Evolutionary conservation across 257 asterid genomes (phyloP), one percentile per base, ranked within the genome.

Genomic region (Solanum lycopersicoides): DNA sequence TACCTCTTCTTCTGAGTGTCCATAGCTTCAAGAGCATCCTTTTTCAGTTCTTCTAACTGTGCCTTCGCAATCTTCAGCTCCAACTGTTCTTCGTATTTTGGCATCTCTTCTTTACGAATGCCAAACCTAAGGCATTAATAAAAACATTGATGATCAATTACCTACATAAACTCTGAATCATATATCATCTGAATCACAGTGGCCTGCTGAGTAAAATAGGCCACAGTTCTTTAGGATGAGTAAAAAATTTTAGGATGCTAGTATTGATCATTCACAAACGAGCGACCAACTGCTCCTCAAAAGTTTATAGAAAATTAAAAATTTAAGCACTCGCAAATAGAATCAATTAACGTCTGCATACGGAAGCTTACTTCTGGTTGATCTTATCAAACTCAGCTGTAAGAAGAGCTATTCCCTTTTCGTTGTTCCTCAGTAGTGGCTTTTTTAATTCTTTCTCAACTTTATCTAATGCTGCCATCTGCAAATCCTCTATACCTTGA

Each of bases 1-100:
- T 93, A 96, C 98, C 96, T 79, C 91, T 95, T 95, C 94, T 93
- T 95, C 90, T 97, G 98, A 86, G 98, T 93, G 42, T 95, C 98
- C 99, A 97, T 97, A 86, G 98, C 99, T 88, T 97, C 98, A 82
- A 90, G 6, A 47, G 93, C 95, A 45, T 95, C 98, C 93, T 96
- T 96, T 91, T 95, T 92, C 92, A 97, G 90, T 89, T 95, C 98
- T 88, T 93, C 97, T 68, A 95, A 90, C 76, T 97, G 98, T 44
- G 98, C 98, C 91, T 95, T 95, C 3, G 99, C 97, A 69, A 97
- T 91, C 87, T 95, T 97, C 3, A 92, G 95, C 88, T 97, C 99
- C 91, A 97, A 87, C 87, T 95, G 90, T 87, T 97, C 97, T 91
- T 97, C 98, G 16, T 93, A 94, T 84, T 97, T 97, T 88, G 99